phyloP scores from a whole-genome alignment of 768 basidiomycete species.

The Hortiboletus campestris region DNA sequence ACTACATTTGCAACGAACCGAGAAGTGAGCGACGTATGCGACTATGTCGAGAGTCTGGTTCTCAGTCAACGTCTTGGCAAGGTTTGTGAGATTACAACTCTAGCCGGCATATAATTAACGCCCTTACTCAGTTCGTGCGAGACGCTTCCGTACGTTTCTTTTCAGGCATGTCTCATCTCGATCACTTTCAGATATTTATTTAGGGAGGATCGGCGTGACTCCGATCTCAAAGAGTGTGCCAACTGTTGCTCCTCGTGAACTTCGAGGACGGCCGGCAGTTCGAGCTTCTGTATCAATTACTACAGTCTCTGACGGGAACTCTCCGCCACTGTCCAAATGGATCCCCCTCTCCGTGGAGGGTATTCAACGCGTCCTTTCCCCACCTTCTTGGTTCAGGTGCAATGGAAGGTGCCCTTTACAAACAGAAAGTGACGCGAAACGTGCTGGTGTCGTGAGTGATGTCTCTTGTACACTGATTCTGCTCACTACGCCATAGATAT shows the following conservation, averaged over 20 bases:
- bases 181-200: neutral
- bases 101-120: neutral
- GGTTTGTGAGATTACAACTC: constrained; percentile 8
- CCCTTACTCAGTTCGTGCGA: neutral
- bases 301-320: constrained; percentile 18
- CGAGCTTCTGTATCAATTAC: constrained; percentile 11
- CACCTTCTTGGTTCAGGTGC: constrained; percentile 10
- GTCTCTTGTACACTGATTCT: neutral
- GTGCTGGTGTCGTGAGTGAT: constrained; percentile 26
- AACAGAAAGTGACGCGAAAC: neutral
- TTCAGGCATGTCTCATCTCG: neutral
- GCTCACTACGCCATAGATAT: constrained; percentile 20
- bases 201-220: neutral
- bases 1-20: constrained; percentile 26
- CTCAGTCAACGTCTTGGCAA: neutral
- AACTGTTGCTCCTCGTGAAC: neutral
- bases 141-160: constrained; percentile 8
- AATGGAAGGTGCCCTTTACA: constrained; percentile 16
- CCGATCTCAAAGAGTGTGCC: neutral
- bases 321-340: constrained; percentile 13
- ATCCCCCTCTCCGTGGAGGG: constrained; percentile 4
- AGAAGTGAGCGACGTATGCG: neutral
- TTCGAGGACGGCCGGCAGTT: constrained; percentile 11
- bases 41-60: neutral
- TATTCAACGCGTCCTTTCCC: constrained; percentile 21